Base-by-base conservation (phyloP, 441 rosid genomes). In the Capsella rubella region DNA sequence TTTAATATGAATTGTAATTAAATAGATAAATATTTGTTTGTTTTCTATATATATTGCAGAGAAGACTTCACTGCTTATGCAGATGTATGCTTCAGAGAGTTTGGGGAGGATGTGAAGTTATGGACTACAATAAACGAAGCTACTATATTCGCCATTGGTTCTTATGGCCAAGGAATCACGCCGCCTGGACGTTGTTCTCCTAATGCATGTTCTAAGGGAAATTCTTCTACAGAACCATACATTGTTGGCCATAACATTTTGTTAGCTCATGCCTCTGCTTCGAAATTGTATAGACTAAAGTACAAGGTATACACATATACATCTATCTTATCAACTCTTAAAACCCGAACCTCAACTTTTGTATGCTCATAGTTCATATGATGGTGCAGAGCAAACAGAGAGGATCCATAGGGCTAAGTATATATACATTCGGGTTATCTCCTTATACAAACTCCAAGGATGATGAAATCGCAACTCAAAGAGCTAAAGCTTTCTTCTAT, bases 71-170 rank as follows among this genome's bases (percentile, higher is more conserved):
- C 87, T 47, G 81, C 86, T 40, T 90, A 78, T 87, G 89, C 94
- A 31, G 83, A 85, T 50, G 80, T 84, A 6, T 90, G 96, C 81
- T 92, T 88, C 82, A 80, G 78, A 73, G 94, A 83, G 50, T 90
- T 92, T 62, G 94, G 92, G 8, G 84, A 90, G 2, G 79, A 87
- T 64, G 87, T 90, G 28, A 79, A 66, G 29, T 69, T 86, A 39
- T 92, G 97, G 96, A 80, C 82, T 46, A 87, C 97, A 12, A 51
- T 92, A 67, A 92, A 90, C 6, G 96, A 92, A 71, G 87, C 95
- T 14, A 84, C 82, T 15, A 74, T 86, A 53, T 83, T 80, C 64
- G 78, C 86, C 0, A 64, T 85, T 11, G 89, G 78, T 6, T 83
- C 87, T 45, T 92, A 90, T 43, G 88, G 82, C 67, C 64, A 78